Percentiles rank a stretch among this genome's conserved stretches.
Evolutionary conservation across 495 filamentous ascomycete species (phyloP).

Genomic region (Xylaria acuta): DNA sequence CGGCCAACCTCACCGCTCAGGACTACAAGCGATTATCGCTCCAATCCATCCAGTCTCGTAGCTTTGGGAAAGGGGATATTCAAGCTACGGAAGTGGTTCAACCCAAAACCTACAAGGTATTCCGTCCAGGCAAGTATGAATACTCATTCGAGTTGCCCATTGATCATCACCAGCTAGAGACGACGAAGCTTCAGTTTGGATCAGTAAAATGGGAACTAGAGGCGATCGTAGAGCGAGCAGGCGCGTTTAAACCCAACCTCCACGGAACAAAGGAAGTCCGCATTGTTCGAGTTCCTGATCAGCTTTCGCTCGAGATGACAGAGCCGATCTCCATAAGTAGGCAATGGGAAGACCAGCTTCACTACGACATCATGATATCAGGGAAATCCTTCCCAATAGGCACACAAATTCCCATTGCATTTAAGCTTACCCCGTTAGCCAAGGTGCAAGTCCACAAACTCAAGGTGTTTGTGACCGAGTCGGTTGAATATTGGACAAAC

Average conservation of each 20-base stretch:
- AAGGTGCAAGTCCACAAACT: slow-evolving; percentile 97
- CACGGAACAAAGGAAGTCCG: slow-evolving; percentile 83
- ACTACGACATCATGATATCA: slow-evolving; percentile 98
- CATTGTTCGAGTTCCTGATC: slow-evolving; percentile 86
- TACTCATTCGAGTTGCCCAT: slow-evolving; percentile 96
- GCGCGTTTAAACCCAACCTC: slow-evolving; percentile 91
- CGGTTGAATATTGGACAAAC: slow-evolving; percentile 88
- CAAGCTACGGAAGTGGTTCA: slow-evolving; percentile 66
- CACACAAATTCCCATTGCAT: slow-evolving; percentile 91
- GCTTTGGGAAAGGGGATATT: slow-evolving; percentile 82
- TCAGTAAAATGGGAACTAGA: slow-evolving; percentile 90
- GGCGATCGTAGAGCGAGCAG: slow-evolving; percentile 84
- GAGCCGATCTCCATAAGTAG: slow-evolving; percentile 97
- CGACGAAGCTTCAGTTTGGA: slow-evolving; percentile 87
- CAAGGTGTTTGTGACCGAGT: slow-evolving; percentile 94
- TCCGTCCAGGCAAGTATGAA: slow-evolving; percentile 87
- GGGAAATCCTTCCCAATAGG: slow-evolving; percentile 98
- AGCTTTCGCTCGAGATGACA: slow-evolving; percentile 89
- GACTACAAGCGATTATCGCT: slow-evolving; percentile 73
- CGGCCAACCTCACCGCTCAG: slow-evolving; percentile 48
- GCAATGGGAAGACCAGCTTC: slow-evolving; percentile 97
- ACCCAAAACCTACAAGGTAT: slow-evolving; percentile 88
- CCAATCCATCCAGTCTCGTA: slow-evolving; percentile 79
- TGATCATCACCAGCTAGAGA: slow-evolving; percentile 90
- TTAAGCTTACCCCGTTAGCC: slow-evolving; percentile 93